Percentiles rank a stretch among this genome's conserved stretches.
phyloP scores from a whole-genome alignment of 1,284 basidiomycete species.

The Coniophora puteana region DNA sequence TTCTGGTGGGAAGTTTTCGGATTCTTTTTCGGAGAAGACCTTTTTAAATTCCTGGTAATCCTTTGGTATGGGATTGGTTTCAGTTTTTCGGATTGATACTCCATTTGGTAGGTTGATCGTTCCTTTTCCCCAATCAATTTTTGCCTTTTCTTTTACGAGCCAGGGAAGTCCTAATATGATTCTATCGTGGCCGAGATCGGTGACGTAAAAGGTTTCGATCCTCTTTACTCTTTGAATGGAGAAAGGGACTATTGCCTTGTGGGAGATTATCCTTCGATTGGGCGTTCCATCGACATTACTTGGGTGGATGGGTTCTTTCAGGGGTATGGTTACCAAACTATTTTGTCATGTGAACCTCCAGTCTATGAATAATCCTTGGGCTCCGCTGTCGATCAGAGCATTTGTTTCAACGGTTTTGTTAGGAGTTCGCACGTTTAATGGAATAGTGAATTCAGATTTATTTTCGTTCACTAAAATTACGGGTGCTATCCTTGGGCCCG shows the following conservation, averaged over 20 bases:
- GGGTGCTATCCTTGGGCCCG: too few species aligned
- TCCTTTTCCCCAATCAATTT: conserved; percentile 6
- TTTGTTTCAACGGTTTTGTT: too few species aligned
- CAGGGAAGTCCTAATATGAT: not conserved
- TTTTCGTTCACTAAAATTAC: too few species aligned
- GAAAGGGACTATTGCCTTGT: not conserved
- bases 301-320: not conserved
- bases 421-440: too few species aligned
- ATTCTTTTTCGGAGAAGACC: not conserved
- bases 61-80: too few species aligned
- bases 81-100: too few species aligned
- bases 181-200: not conserved
- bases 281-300: not conserved
- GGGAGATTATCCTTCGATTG: not conserved
- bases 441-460: too few species aligned
- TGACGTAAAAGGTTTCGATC: not conserved
- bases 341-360: not conserved
- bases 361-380: too few species aligned
- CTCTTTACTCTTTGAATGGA: too few species aligned
- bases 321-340: not conserved
- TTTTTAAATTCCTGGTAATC: not conserved
- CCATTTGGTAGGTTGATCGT: too few species aligned
- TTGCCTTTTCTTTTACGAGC: not conserved
- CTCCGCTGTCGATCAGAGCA: not conserved
- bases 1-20: not conserved